Percentiles rank a stretch among this genome's conserved stretches.
These are phyloP conservation scores for Cladosporium halotolerans DNA, from an alignment of 2,329 filamentous ascomycete species.

Conservation along the genomic window DNA sequence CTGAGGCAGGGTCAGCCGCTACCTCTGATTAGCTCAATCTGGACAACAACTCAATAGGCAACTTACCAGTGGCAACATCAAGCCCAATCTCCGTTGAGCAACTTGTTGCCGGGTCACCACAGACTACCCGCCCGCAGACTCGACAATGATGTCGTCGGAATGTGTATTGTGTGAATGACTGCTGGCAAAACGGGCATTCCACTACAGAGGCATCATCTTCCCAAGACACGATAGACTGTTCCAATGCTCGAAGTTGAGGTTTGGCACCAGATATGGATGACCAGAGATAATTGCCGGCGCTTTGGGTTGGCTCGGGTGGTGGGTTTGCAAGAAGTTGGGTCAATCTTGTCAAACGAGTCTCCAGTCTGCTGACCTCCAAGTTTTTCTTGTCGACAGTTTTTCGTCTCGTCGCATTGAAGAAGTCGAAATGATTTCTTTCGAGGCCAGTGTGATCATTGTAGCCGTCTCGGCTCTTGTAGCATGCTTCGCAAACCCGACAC, in stretches of 20 bases:
- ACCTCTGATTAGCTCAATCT: slow-evolving; percentile 24
- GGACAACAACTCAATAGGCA: slow-evolving; percentile 9
- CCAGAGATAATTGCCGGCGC: slow-evolving; percentile 48
- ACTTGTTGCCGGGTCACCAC: slow-evolving; percentile 73
- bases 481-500: slow-evolving; percentile 97
- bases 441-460: slow-evolving; percentile 72
- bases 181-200: slow-evolving; percentile 89
- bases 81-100: slow-evolving; percentile 83
- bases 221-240: slow-evolving; percentile 92
- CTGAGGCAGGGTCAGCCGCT: slow-evolving; percentile 31
- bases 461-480: slow-evolving; percentile 90
- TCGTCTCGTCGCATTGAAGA: slow-evolving; percentile 65
- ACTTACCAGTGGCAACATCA: slow-evolving; percentile 61
- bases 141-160: slow-evolving; percentile 92
- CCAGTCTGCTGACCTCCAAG: slow-evolving; percentile 79
- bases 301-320: slow-evolving; percentile 53
- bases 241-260: slow-evolving; percentile 65
- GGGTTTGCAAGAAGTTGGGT: slow-evolving; percentile 75
- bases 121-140: slow-evolving; percentile 88
- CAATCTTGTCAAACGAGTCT: slow-evolving; percentile 85
- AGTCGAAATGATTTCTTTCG: slow-evolving; percentile 63
- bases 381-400: slow-evolving; percentile 77
- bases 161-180: slow-evolving; percentile 89
- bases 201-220: slow-evolving; percentile 78
- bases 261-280: slow-evolving; percentile 58